Conservation (phyloP, 2,329 filamentous ascomycete species). For the Cryphonectria radicalis region DNA sequence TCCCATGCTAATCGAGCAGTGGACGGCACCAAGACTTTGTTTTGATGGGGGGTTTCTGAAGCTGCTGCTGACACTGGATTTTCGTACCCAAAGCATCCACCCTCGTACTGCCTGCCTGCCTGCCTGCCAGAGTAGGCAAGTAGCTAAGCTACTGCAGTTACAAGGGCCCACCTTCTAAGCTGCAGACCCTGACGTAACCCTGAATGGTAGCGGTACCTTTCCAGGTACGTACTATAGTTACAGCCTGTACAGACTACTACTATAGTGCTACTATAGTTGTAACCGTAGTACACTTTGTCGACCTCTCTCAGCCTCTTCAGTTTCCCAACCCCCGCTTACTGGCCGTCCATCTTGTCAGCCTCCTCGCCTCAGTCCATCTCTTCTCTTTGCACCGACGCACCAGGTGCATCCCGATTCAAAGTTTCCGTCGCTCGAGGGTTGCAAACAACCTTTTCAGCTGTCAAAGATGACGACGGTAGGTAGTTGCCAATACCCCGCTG, state of each 20-base stretch:
- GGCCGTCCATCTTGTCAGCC: background rate
- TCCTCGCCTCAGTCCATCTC: background rate
- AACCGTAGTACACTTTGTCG: background rate
- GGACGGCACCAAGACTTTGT: background rate
- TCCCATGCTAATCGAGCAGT: background rate
- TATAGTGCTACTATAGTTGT: background rate
- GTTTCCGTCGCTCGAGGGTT: too few relatives aligned
- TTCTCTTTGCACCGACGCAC: background rate
- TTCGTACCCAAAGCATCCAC: background rate
- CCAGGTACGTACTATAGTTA: background rate
- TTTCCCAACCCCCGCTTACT: background rate
- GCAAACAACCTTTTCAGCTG: background rate
- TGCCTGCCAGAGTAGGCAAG: background rate
- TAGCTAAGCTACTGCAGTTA: slow-evolving; percentile 4
- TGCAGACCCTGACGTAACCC: slow-evolving; percentile 8
- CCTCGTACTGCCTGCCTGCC: background rate
- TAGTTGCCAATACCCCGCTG: background rate
- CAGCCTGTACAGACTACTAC: too few relatives aligned
- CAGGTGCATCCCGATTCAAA: background rate
- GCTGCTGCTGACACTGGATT: background rate
- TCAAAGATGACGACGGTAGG: slow-evolving; percentile 34
- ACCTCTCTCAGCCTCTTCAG: background rate
- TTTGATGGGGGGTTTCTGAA: too few relatives aligned
- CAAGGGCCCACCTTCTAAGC: slow-evolving; percentile 28
- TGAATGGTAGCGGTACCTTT: background rate